Percentiles rank a stretch among this genome's conserved stretches.
Evolutionary conservation across 116 monocot genomes (phyloP).

Genomic region (Trichopus zeylanicus): DNA sequence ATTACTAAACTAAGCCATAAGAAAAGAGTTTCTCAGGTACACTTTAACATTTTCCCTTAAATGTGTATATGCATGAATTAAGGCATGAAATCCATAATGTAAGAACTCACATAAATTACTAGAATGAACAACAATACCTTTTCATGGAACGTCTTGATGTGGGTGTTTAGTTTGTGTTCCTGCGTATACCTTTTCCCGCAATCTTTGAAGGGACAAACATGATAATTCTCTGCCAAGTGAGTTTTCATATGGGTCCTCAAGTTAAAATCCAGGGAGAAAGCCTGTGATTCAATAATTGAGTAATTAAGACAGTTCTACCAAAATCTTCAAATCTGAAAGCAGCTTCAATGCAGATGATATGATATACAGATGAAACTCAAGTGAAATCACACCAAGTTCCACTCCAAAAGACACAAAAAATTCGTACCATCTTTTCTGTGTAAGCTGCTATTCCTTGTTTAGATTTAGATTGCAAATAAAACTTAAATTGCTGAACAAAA

Average conservation of each 20-base stretch:
- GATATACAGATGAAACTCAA: too few relatives aligned
- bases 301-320: neutral
- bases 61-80: neutral
- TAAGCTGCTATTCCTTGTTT: too few relatives aligned
- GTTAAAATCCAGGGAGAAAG: constrained; percentile 97
- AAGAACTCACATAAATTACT: neutral
- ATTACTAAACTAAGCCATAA: too few relatives aligned
- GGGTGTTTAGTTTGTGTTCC: constrained; percentile 72
- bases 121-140: constrained; percentile 39
- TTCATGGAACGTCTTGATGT: constrained; percentile 79
- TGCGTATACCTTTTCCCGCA: constrained; percentile 83
- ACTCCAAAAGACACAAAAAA: too few relatives aligned
- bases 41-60: neutral
- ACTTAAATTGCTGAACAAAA: too few relatives aligned
- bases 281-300: constrained; percentile 36
- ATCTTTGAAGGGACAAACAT: constrained; percentile 77
- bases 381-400: too few relatives aligned
- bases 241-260: constrained; percentile 83
- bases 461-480: too few relatives aligned
- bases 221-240: constrained; percentile 85
- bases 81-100: too few relatives aligned
- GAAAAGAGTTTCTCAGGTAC: too few relatives aligned
- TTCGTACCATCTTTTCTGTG: too few relatives aligned
- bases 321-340: neutral
- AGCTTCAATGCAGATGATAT: too few relatives aligned